phyloP scores from a whole-genome alignment of 2,329 filamentous ascomycete species.

The Fusarium sp. region DNA sequence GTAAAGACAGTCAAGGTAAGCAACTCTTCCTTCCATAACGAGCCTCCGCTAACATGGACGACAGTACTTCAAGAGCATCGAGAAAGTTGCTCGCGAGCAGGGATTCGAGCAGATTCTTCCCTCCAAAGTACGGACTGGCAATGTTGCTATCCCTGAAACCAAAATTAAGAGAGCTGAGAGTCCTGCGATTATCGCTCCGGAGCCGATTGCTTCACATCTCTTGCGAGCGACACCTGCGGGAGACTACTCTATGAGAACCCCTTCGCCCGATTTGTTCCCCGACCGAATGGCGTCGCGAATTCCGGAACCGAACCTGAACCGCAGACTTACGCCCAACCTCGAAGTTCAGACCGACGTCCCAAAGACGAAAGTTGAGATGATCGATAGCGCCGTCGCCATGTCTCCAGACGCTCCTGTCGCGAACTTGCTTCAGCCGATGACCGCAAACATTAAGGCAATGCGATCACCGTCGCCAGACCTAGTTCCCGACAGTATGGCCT shows the following conservation, averaged over 20 bases:
- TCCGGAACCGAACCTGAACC: conserved; percentile 56
- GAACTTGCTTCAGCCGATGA: conserved; percentile 60
- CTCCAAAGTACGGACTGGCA: conserved; percentile 64
- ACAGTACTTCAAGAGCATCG: conserved; percentile 77
- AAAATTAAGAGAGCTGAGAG: conserved; percentile 56
- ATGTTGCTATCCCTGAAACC: conserved; percentile 51
- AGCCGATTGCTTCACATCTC: conserved; percentile 65
- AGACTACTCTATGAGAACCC: conserved; percentile 64
- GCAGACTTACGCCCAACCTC: conserved; percentile 57
- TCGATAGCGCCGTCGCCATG: conserved; percentile 57
- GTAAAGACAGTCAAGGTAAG: conserved; percentile 75
- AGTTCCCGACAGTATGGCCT: conserved; percentile 70
- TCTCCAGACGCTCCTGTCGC: conserved; percentile 64
- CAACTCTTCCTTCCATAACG: neutral
- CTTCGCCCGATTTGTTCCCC: conserved; percentile 68
- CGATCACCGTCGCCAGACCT: conserved; percentile 67
- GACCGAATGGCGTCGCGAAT: conserved; percentile 70
- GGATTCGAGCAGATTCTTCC: conserved; percentile 68
- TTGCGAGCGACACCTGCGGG: conserved; percentile 64
- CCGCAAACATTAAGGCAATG: conserved; percentile 63
- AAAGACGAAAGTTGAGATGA: conserved; percentile 54
- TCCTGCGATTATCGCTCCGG: conserved; percentile 60
- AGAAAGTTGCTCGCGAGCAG: conserved; percentile 67
- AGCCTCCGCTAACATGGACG: neutral
- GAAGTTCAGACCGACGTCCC: conserved; percentile 63